These are phyloP conservation scores for Urtica urens DNA, from an alignment of 306 rosid genomes.

Conservation along the genomic window DNA sequence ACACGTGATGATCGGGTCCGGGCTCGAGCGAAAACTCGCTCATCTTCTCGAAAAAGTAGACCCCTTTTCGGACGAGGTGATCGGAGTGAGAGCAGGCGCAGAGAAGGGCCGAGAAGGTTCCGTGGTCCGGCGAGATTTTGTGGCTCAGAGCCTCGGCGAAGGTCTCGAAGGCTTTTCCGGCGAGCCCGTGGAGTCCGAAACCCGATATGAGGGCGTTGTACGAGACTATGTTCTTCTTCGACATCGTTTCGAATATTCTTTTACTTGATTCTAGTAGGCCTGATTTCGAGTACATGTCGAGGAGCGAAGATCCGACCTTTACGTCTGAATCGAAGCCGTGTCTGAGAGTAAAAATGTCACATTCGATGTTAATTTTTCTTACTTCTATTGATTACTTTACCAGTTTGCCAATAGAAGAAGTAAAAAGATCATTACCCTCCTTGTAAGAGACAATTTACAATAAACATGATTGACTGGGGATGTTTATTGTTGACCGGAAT, in stretches of 20 bases:
- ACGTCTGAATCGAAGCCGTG: conserved; percentile 54
- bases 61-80: conserved; percentile 54
- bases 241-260: conserved; percentile 42
- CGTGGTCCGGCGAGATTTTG: conserved; percentile 53
- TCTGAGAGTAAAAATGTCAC: too few relatives aligned
- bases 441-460: too few relatives aligned
- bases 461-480: too few relatives aligned
- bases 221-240: conserved; percentile 44
- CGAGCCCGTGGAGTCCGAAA: conserved; percentile 68
- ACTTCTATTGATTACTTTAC: too few relatives aligned
- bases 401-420: too few relatives aligned
- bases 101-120: conserved; percentile 81
- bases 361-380: too few relatives aligned
- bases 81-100: conserved; percentile 80
- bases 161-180: conserved; percentile 43
- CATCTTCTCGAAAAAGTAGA: conserved; percentile 55
- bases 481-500: too few relatives aligned
- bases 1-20: conserved; percentile 65
- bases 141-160: conserved; percentile 40
- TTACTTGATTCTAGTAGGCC: conserved; percentile 54
- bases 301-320: conserved; percentile 65
- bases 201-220: conserved; percentile 70
- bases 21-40: conserved; percentile 41
- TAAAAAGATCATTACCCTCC: too few relatives aligned
- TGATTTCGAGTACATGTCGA: conserved; percentile 76